These are phyloP conservation scores for Rhamnella rubrinervis DNA, from an alignment of 331 rosid genomes.

Conservation along the genomic window DNA sequence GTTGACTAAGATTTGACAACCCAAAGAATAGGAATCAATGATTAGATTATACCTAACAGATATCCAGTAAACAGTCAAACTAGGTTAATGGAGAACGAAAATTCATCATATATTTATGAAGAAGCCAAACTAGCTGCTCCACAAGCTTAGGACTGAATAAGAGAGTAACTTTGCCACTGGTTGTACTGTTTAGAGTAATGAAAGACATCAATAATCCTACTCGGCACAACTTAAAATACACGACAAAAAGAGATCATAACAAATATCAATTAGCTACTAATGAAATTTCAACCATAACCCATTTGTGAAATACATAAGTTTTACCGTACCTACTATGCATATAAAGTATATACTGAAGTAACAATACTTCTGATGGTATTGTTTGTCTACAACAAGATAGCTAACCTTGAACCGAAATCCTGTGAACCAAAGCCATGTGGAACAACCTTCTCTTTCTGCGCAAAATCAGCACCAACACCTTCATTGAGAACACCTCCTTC, in stretches of 20 bases:
- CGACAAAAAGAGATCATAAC: too few relatives aligned
- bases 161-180: not conserved
- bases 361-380: not conserved
- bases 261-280: not conserved
- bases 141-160: not conserved
- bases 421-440: slow-evolving; percentile 63
- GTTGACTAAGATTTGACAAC: not conserved
- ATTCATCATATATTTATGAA: slow-evolving; percentile 2
- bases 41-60: not conserved
- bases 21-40: not conserved
- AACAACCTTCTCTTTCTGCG: slow-evolving; percentile 87
- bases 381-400: slow-evolving; percentile 9
- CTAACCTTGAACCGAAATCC: slow-evolving; percentile 77
- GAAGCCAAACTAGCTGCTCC: not conserved
- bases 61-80: slow-evolving; percentile 1
- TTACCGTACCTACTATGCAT: not conserved
- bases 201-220: not conserved
- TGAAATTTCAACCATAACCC: not conserved
- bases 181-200: not conserved
- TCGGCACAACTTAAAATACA: too few relatives aligned
- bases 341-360: too few relatives aligned
- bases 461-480: slow-evolving; percentile 92
- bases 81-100: not conserved
- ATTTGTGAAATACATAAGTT: not conserved
- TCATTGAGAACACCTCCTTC: slow-evolving; percentile 83